Conservation (phyloP, 2,329 filamentous ascomycete genomes). For the Alternaria gaisen region DNA sequence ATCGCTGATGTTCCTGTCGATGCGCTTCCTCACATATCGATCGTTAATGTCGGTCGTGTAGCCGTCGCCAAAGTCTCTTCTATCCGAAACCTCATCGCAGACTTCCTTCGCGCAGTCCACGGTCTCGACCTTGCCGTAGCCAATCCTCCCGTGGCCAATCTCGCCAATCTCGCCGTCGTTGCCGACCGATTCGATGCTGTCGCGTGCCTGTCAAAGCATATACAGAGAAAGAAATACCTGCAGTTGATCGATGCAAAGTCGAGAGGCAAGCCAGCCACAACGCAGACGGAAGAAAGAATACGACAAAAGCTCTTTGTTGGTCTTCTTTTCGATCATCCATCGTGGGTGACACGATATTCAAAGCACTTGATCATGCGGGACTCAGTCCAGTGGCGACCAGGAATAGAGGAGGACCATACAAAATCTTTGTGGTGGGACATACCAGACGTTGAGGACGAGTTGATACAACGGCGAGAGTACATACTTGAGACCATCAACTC, state of each 20-base stretch:
- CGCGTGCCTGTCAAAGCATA: conserved; percentile 62
- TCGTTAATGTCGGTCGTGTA: conserved; percentile 74
- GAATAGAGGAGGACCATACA: conserved; percentile 48
- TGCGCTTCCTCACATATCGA: conserved; percentile 70
- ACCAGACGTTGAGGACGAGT: conserved; percentile 74
- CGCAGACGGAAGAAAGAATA: conserved; percentile 68
- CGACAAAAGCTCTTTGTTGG: conserved; percentile 75
- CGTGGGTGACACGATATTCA: conserved; percentile 68
- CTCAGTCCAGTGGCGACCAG: conserved; percentile 65
- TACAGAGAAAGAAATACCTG: conserved; percentile 58
- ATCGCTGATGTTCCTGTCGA: conserved; percentile 59
- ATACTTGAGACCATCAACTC: conserved; percentile 75
- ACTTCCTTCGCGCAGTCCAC: conserved; percentile 74
- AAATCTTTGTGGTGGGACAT: conserved; percentile 75
- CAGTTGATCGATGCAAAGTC: conserved; percentile 55
- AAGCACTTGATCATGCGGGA: conserved; percentile 73
- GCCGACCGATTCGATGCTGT: conserved; percentile 78
- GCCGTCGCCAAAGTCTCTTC: conserved; percentile 69
- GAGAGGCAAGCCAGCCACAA: conserved; percentile 51
- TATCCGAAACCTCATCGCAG: conserved; percentile 70
- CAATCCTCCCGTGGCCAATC: conserved; percentile 65
- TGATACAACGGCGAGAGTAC: conserved; percentile 71
- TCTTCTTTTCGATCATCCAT: conserved; percentile 69
- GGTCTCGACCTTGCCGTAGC: conserved; percentile 56
- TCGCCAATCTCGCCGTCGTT: conserved; percentile 73